Conservation (phyloP, 495 filamentous ascomycete species). For the Letharia lupina region DNA sequence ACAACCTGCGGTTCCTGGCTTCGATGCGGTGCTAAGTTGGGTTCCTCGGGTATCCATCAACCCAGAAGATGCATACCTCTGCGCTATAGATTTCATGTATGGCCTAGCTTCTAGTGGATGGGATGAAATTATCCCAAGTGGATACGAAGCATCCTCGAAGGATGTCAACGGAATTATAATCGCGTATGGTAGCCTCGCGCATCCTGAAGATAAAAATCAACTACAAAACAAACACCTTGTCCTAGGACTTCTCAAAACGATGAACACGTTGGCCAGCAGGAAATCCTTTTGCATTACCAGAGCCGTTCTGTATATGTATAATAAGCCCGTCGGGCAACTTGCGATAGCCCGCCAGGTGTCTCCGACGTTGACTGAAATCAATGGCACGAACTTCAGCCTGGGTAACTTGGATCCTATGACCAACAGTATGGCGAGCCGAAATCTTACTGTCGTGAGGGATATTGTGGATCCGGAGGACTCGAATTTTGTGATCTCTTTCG, state of each 20-base stretch:
- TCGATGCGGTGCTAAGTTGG: not conserved
- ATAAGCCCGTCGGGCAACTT: not conserved
- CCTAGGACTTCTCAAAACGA: not conserved
- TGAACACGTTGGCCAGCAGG: not conserved
- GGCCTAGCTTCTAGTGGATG: not conserved
- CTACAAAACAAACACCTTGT: not conserved
- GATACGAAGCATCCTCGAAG: not conserved
- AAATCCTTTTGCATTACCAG: not conserved
- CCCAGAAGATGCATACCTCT: not conserved
- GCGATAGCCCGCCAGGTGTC: not conserved
- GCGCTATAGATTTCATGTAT: not conserved
- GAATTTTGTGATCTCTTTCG: not conserved
- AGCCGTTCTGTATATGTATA: not conserved
- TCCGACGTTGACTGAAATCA: too few species aligned
- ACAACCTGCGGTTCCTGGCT: not conserved
- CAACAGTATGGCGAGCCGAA: not conserved
- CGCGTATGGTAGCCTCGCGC: not conserved
- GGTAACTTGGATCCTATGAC: too few species aligned
- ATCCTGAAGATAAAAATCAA: not conserved
- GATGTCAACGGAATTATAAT: not conserved
- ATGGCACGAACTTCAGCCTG: not conserved
- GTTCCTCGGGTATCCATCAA: not conserved
- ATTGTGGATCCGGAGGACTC: not conserved
- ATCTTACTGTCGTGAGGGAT: too few species aligned
- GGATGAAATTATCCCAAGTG: not conserved